phyloP scores from a whole-genome alignment of 257 asterid genomes.

The Cinchona pubescens region DNA sequence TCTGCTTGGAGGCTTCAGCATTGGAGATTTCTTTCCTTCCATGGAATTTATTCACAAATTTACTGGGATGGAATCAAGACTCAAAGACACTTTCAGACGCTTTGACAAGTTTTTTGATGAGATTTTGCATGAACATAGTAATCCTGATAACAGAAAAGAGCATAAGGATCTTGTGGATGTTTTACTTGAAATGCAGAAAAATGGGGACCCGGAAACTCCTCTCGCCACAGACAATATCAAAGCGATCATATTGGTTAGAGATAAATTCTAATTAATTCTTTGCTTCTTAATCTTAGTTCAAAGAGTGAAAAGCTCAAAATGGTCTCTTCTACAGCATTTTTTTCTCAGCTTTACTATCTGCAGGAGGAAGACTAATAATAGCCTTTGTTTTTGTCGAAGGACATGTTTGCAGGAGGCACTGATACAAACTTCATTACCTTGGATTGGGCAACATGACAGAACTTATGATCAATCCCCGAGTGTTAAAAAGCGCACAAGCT shows the following conservation, averaged over 20 bases:
- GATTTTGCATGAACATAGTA: constrained; percentile 35
- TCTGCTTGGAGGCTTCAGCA: constrained; percentile 50
- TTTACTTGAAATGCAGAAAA: constrained; percentile 35
- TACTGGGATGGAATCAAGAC: constrained; percentile 42
- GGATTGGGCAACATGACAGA: constrained; percentile 71
- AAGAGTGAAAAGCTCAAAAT: neutral
- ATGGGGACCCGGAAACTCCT: constrained; percentile 29
- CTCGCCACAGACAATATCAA: constrained; percentile 63
- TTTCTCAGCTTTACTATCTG: neutral
- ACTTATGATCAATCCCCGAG: constrained; percentile 40
- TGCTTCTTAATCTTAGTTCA: neutral
- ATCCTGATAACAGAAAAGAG: constrained; percentile 8
- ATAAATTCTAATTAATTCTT: neutral
- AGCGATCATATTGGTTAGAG: constrained; percentile 54
- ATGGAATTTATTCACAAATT: constrained; percentile 47
- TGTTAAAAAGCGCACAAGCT: constrained; percentile 38
- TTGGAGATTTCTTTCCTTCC: constrained; percentile 62
- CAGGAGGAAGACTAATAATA: neutral
- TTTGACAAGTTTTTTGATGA: constrained; percentile 43
- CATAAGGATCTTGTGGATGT: constrained; percentile 58
- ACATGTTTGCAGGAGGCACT: constrained; percentile 74
- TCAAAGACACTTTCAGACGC: constrained; percentile 32
- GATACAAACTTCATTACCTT: constrained; percentile 53
- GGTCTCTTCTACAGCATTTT: neutral
- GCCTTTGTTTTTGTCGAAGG: constrained; percentile 28